Base-by-base conservation (phyloP, 2,329 filamentous ascomycete genomes). In the Colletotrichum echinochloae region DNA sequence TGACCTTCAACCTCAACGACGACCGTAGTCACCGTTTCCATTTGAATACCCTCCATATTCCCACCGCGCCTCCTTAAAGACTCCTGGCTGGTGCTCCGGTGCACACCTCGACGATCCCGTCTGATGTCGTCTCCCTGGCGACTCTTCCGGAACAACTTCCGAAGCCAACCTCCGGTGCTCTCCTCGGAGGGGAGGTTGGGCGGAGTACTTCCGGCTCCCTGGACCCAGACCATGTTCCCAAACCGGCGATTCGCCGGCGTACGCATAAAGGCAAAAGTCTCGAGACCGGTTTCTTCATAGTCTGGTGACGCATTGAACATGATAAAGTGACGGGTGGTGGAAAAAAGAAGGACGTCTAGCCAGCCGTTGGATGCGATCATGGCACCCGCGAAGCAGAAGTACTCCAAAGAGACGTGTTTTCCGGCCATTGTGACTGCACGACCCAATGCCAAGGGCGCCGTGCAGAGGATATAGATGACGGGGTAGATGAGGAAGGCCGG, bases 381-480 rank as follows among this genome's bases (percentile, higher is more conserved):
- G 0, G 83, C 81, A 2, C 87, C 88, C 0, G 87, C 85, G 3
- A 84, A 76, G 76, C 83, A 84, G 76, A 87, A 88, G 75, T 86
- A 89, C 1, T 75, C 74, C 1, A 85, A 77, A 0, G 85, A 81
- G 18, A 87, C 81, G 0, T 78, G 39, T 30, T 79, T 76, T 2
- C 86, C 85, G 0, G 85, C 82, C 84, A 91, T 89, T 54, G 83
- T 82, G 55, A 84, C 84, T 77, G 91, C 88, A 68, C 89, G 85
- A 26, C 87, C 87, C 0, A 87, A 82, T 9, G 88, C 88, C 2
- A 91, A 80, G 0, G 89, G 90, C 0, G 89, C 81, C 0, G 89
- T 91, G 77, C 89, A 89, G 28, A 90, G 72, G 33, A 90, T 83
- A 75, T 91, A 91, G 72, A 90, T 87, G 65, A 89, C 73, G 0